Percentiles rank a stretch among this genome's conserved stretches.
Conservation (phyloP, 768 basidiomycete species). For the Leccinum aurantiacum region DNA sequence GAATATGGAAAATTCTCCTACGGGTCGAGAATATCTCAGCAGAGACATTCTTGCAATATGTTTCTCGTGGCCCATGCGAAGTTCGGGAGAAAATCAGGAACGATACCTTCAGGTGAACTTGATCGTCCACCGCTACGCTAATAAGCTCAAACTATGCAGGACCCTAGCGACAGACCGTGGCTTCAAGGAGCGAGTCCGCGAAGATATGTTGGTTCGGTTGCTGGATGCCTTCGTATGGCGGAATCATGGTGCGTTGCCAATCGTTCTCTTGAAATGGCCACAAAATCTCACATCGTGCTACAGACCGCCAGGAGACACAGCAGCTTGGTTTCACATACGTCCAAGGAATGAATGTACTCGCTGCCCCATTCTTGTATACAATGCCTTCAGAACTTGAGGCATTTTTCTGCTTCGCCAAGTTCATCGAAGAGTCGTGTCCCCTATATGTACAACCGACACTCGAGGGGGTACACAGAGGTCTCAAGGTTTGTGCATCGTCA, state of each 20-base stretch:
- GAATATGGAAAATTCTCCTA: slow-evolving; percentile 94
- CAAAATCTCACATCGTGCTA: background rate
- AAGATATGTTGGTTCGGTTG: slow-evolving; percentile 95
- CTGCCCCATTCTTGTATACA: slow-evolving; percentile 95
- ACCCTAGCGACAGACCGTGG: slow-evolving; percentile 95
- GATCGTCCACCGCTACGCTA: background rate
- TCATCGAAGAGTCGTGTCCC: slow-evolving; percentile 93
- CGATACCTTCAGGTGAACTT: slow-evolving; percentile 86
- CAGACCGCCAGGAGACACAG: slow-evolving; percentile 77
- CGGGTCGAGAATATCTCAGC: slow-evolving; percentile 78
- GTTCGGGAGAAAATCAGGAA: slow-evolving; percentile 93
- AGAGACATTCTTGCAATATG: slow-evolving; percentile 73
- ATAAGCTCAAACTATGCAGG: slow-evolving; percentile 28
- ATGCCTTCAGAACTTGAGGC: slow-evolving; percentile 99
- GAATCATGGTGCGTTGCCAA: slow-evolving; percentile 62
- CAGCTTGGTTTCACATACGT: slow-evolving; percentile 92
- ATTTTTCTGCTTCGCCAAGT: slow-evolving; percentile 94
- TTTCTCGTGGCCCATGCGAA: slow-evolving; percentile 80
- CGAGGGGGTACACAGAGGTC: slow-evolving; percentile 91
- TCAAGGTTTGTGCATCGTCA: slow-evolving; percentile 61
- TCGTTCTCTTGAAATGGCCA: background rate
- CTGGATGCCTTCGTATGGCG: slow-evolving; percentile 98
- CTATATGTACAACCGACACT: slow-evolving; percentile 96
- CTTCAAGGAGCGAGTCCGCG: slow-evolving; percentile 96
- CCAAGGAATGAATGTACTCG: slow-evolving; percentile 99